Conservation (phyloP, 495 filamentous ascomycete species). For the Hypoxylon fragiforme region DNA sequence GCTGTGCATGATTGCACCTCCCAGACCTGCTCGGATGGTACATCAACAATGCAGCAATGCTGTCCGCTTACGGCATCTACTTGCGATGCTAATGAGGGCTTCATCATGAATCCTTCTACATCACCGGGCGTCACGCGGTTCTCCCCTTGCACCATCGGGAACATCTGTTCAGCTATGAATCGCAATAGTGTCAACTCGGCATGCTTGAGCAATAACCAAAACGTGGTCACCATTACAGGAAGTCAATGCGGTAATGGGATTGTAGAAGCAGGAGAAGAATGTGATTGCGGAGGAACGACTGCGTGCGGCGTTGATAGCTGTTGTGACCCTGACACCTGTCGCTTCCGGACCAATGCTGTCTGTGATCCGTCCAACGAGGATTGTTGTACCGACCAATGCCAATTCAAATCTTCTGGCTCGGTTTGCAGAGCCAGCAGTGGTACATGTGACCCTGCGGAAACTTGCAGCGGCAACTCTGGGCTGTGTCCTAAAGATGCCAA, state of each 20-base stretch:
- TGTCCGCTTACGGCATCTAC: conserved; percentile 72
- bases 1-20: conserved; percentile 90
- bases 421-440: conserved; percentile 82
- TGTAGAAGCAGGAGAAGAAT: conserved; percentile 91
- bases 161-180: conserved; percentile 89
- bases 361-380: conserved; percentile 92
- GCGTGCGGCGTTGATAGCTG: conserved; percentile 76
- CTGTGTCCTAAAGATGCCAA: conserved; percentile 74
- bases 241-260: conserved; percentile 95
- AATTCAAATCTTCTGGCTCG: conserved; percentile 64
- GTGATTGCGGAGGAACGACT: conserved; percentile 82
- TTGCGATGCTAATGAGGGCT: conserved; percentile 76
- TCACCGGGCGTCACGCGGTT: conserved; percentile 71
- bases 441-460: conserved; percentile 81
- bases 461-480: conserved; percentile 71
- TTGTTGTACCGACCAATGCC: conserved; percentile 77
- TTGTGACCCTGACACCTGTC: conserved; percentile 87
- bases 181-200: conserved; percentile 73
- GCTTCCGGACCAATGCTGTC: conserved; percentile 72
- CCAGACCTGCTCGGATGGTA: conserved; percentile 63
- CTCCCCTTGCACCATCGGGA: conserved; percentile 86
- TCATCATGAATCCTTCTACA: conserved; percentile 96
- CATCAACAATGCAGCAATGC: conserved; percentile 72
- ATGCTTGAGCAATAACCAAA: conserved; percentile 82
- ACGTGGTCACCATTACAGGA: conserved; percentile 81